Conservation (phyloP, 768 basidiomycete species). For the Amanita polypyramis region DNA sequence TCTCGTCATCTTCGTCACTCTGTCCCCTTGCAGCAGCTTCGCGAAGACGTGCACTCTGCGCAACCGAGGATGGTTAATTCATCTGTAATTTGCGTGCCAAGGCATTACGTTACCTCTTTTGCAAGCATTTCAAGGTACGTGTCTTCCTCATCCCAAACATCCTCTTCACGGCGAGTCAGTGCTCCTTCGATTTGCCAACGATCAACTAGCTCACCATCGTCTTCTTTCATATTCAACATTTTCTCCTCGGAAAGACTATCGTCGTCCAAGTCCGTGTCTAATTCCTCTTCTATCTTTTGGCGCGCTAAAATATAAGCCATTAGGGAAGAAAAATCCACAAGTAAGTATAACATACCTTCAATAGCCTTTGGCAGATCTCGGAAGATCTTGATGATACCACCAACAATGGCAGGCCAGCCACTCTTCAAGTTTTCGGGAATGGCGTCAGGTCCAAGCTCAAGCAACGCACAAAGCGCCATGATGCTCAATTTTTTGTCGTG, state of each 20-base stretch:
- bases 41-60: slow-evolving; percentile 64
- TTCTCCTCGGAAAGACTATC: slow-evolving; percentile 44
- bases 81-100: neutral
- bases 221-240: slow-evolving; percentile 53
- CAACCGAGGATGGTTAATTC: neutral
- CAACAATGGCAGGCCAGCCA: slow-evolving; percentile 71
- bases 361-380: slow-evolving; percentile 70
- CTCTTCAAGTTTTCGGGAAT: slow-evolving; percentile 53
- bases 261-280: slow-evolving; percentile 26
- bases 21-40: slow-evolving; percentile 42
- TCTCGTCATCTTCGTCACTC: slow-evolving; percentile 41
- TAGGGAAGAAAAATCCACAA: neutral
- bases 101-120: slow-evolving; percentile 45
- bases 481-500: slow-evolving; percentile 86
- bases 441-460: slow-evolving; percentile 52
- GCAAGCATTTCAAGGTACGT: slow-evolving; percentile 83
- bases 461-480: slow-evolving; percentile 61
- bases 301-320: slow-evolving; percentile 55
- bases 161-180: slow-evolving; percentile 35
- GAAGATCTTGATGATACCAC: slow-evolving; percentile 62
- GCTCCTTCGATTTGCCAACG: neutral
- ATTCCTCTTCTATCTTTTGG: slow-evolving; percentile 46
- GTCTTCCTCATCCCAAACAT: slow-evolving; percentile 87
- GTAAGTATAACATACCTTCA: slow-evolving; percentile 33
- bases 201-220: slow-evolving; percentile 40